phyloP scores from a whole-genome alignment of 768 basidiomycete species.

The Tricholoma furcatifolium region DNA sequence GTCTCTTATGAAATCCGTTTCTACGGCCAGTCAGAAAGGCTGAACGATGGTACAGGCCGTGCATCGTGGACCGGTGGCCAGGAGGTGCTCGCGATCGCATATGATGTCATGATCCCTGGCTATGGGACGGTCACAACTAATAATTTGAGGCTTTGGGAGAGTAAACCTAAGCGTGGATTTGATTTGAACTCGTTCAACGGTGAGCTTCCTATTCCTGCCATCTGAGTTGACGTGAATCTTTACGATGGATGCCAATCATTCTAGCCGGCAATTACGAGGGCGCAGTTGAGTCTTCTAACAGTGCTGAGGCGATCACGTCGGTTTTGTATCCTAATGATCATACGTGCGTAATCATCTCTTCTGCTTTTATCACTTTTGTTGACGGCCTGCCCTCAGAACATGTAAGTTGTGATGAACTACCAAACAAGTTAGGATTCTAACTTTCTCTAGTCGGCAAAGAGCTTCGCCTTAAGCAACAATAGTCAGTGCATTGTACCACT shows the following conservation, averaged over 20 bases:
- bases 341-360: conserved; percentile 41
- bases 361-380: not conserved
- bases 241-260: not conserved
- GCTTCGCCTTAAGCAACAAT: conserved; percentile 92
- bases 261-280: conserved; percentile 90
- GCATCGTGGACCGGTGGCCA: conserved; percentile 86
- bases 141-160: conserved; percentile 86
- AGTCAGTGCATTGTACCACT: conserved; percentile 36
- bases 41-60: conserved; percentile 55
- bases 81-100: conserved; percentile 91
- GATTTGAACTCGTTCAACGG: conserved; percentile 96
- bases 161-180: conserved; percentile 85
- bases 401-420: conserved; percentile 33
- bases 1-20: conserved; percentile 86
- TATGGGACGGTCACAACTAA: conserved; percentile 84
- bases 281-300: conserved; percentile 85
- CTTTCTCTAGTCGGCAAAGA: conserved; percentile 72
- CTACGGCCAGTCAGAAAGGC: conserved; percentile 78
- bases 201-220: conserved; percentile 20
- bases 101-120: conserved; percentile 93
- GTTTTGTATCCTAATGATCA: conserved; percentile 97
- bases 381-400: conserved; percentile 25
- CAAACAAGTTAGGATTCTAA: not conserved
- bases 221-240: not conserved
- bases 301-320: conserved; percentile 90